Conservation (phyloP, 2,329 filamentous ascomycete genomes). For the Hysterium pulicare region DNA sequence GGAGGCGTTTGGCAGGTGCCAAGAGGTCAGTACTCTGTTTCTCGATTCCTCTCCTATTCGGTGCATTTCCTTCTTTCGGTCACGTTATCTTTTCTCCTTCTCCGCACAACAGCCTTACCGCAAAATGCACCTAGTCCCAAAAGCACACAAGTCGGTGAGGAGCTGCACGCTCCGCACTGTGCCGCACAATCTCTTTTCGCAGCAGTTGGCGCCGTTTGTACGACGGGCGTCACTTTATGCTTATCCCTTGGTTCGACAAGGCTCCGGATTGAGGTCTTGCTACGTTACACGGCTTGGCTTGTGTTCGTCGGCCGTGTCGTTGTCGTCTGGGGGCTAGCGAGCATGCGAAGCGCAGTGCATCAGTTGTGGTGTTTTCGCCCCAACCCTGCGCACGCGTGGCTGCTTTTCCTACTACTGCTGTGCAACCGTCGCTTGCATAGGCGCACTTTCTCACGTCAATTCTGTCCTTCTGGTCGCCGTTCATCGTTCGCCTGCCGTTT, state of each 20-base stretch:
- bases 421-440: slow-evolving; percentile 15
- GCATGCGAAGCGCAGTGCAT: no score
- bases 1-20: slow-evolving; percentile 94
- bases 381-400: slow-evolving; percentile 22
- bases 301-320: slow-evolving; percentile 1
- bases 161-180: background rate
- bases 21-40: slow-evolving; percentile 64
- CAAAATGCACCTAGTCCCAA: background rate
- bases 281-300: slow-evolving; percentile 17
- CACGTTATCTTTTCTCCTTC: background rate
- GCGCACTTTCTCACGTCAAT: no score
- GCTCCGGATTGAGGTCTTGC: slow-evolving; percentile 11
- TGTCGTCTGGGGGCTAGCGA: slow-evolving; percentile 15
- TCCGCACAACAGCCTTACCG: background rate
- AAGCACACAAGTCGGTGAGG: slow-evolving; percentile 10
- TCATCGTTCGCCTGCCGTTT: no score
- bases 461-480: no score
- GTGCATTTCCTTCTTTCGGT: background rate
- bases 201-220: slow-evolving; percentile 17
- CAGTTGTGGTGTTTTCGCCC: no score
- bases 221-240: slow-evolving; percentile 30
- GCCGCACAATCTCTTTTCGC: background rate
- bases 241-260: slow-evolving; percentile 13
- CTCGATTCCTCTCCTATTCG: slow-evolving; percentile 7
- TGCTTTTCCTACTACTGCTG: slow-evolving; percentile 21